Conservation (phyloP, 2,329 filamentous ascomycete genomes). For the Sporothrix euskadiensis region DNA sequence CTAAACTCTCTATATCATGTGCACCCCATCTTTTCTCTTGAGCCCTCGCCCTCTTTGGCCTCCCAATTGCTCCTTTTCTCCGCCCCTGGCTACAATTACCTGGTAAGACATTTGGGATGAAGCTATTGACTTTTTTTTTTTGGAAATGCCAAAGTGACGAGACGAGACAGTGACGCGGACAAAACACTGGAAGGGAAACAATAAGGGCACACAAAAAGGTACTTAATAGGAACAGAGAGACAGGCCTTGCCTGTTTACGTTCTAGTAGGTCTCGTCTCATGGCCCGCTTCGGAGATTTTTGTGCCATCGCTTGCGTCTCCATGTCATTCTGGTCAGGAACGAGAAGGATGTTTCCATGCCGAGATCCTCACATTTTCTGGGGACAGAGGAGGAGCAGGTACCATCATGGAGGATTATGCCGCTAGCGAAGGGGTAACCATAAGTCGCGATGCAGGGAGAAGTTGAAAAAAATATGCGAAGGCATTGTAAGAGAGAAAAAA, state of each 20-base stretch:
- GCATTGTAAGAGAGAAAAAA: neutral
- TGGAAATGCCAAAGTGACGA: neutral
- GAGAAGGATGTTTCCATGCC: neutral
- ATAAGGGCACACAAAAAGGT: neutral
- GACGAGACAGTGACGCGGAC: neutral
- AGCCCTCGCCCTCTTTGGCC: neutral
- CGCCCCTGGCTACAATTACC: neutral
- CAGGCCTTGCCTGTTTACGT: constrained; percentile 2
- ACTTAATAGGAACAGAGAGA: neutral
- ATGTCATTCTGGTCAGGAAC: neutral
- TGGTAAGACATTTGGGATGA: neutral
- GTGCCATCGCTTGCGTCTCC: neutral
- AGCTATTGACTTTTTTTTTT: neutral
- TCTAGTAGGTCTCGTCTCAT: neutral
- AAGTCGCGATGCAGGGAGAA: neutral
- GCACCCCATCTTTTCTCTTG: neutral
- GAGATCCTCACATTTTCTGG: neutral
- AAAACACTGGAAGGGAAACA: neutral
- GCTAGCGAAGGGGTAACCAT: neutral
- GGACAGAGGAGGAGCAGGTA: neutral
- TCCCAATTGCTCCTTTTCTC: neutral
- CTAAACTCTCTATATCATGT: neutral
- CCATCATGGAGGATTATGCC: neutral
- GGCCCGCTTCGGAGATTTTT: neutral
- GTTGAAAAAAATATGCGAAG: neutral